Conservation (phyloP, 73 alveolate species). For the Diophrys appendiculata region DNA sequence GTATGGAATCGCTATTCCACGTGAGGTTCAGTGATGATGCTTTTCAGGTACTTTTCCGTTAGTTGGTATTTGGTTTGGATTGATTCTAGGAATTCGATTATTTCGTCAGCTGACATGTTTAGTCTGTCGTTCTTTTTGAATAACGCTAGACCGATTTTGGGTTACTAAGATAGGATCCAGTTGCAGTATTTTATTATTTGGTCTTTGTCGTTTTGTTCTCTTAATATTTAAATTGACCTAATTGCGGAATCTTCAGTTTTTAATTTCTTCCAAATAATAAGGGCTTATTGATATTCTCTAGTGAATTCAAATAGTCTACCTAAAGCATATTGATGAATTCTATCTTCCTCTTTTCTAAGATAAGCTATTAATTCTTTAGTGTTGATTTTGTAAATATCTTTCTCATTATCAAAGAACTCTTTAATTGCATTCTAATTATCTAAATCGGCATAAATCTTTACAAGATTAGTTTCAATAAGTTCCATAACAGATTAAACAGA, state of each 20-base stretch:
- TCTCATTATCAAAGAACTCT: slow-evolving; percentile 21
- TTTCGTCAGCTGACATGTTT: slow-evolving; percentile 53
- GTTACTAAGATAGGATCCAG: slow-evolving; percentile 42
- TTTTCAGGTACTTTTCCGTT: slow-evolving; percentile 29
- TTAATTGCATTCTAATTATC: slow-evolving; percentile 23
- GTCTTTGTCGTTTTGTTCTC: slow-evolving; percentile 11
- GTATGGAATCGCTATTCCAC: slow-evolving; percentile 46
- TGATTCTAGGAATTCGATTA: slow-evolving; percentile 12
- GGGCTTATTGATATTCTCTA: slow-evolving; percentile 31
- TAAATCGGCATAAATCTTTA: slow-evolving; percentile 46
- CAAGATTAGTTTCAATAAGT: slow-evolving; percentile 26
- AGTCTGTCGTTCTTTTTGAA: slow-evolving; percentile 31
- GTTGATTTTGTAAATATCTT: slow-evolving; percentile 13
- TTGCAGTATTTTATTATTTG: slow-evolving; percentile 23
- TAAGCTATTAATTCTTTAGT: slow-evolving; percentile 26
- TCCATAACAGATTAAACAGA: no score
- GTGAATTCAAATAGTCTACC: slow-evolving; percentile 36
- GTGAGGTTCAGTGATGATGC: slow-evolving; percentile 11
- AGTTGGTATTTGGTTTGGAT: slow-evolving; percentile 8
- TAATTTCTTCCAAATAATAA: slow-evolving; percentile 25
- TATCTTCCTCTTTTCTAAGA: neutral
- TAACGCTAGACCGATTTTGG: slow-evolving; percentile 38
- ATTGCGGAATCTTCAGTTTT: slow-evolving; percentile 22
- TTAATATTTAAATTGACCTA: slow-evolving; percentile 28
- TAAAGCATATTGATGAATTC: slow-evolving; percentile 6